Conservation (phyloP, 1,139 yeast genomes). For the Saccharomycopsis hybrid region DNA sequence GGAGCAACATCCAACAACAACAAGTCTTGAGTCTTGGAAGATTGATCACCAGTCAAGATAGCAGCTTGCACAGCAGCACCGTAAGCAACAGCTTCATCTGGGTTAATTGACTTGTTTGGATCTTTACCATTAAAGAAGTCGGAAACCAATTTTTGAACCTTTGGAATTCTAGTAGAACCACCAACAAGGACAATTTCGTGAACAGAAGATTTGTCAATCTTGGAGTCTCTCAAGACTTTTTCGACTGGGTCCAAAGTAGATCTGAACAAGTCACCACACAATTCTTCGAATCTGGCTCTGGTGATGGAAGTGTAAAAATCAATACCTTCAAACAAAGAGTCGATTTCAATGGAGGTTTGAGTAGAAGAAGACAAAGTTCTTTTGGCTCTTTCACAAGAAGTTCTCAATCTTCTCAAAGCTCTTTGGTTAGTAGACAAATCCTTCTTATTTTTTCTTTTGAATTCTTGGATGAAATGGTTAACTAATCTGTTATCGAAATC, state of each 20-base stretch:
- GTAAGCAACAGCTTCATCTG: constrained; percentile 95
- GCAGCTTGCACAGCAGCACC: constrained; percentile 99
- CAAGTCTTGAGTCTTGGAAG: constrained; percentile 60
- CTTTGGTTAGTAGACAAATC: constrained; percentile 70
- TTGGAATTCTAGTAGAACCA: constrained; percentile 98
- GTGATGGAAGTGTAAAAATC: constrained; percentile 89
- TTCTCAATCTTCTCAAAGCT: constrained; percentile 84
- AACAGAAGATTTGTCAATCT: constrained; percentile 71
- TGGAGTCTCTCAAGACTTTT: constrained; percentile 85
- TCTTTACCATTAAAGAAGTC: constrained; percentile 85
- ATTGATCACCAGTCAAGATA: constrained; percentile 76
- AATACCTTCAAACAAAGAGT: constrained; percentile 90
- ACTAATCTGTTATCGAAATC: constrained; percentile 89
- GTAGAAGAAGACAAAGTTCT: constrained; percentile 70
- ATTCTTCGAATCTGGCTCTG: constrained; percentile 93
- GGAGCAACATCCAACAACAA: constrained; percentile 89
- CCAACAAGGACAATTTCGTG: constrained; percentile 94
- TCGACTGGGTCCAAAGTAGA: constrained; percentile 90
- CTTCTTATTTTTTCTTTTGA: constrained; percentile 81
- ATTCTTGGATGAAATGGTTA: constrained; percentile 73
- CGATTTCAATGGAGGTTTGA: constrained; percentile 88
- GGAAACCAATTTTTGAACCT: constrained; percentile 86
- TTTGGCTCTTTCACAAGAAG: constrained; percentile 96
- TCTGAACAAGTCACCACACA: constrained; percentile 79
- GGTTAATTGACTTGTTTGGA: constrained; percentile 92